A percentile compares a stretch with the other conserved stretches of the same genome.
phyloP scores from a whole-genome alignment of 2,329 filamentous ascomycete species.

The Incumbomyces lentus region DNA sequence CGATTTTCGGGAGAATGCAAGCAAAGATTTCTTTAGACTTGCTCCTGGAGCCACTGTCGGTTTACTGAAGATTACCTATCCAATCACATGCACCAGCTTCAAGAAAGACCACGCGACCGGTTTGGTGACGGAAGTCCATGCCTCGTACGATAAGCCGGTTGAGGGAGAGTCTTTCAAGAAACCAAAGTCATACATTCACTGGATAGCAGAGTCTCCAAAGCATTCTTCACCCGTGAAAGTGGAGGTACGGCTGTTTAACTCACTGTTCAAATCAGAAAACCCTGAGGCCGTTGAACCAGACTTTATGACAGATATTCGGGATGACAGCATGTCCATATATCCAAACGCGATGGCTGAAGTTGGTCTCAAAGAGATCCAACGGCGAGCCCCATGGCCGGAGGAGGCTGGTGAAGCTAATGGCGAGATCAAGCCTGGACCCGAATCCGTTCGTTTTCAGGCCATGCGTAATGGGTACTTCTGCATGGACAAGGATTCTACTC shows the following conservation, averaged over 20 bases:
- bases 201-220: slow-evolving; percentile 63
- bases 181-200: slow-evolving; percentile 80
- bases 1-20: slow-evolving; percentile 66
- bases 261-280: slow-evolving; percentile 77
- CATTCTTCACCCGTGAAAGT: slow-evolving; percentile 51
- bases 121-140: slow-evolving; percentile 55
- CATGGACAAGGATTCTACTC: slow-evolving; percentile 65
- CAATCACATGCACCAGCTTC: slow-evolving; percentile 59
- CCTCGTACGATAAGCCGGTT: slow-evolving; percentile 54
- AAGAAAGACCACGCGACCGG: slow-evolving; percentile 55
- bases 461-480: slow-evolving; percentile 82
- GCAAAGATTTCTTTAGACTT: slow-evolving; percentile 66
- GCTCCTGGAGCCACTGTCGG: slow-evolving; percentile 66
- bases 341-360: slow-evolving; percentile 68
- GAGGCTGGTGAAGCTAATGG: slow-evolving; percentile 59
- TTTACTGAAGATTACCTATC: slow-evolving; percentile 59
- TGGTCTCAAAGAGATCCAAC: slow-evolving; percentile 67
- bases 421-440: slow-evolving; percentile 47
- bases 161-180: slow-evolving; percentile 52
- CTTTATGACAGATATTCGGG: slow-evolving; percentile 75
- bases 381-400: slow-evolving; percentile 70
- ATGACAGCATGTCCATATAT: slow-evolving; percentile 72
- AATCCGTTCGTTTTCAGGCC: slow-evolving; percentile 80
- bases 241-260: slow-evolving; percentile 68
- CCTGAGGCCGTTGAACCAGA: slow-evolving; percentile 67